Evolutionary conservation across 768 basidiomycete genomes (phyloP).

Genomic region (Boletus huronensis): DNA sequence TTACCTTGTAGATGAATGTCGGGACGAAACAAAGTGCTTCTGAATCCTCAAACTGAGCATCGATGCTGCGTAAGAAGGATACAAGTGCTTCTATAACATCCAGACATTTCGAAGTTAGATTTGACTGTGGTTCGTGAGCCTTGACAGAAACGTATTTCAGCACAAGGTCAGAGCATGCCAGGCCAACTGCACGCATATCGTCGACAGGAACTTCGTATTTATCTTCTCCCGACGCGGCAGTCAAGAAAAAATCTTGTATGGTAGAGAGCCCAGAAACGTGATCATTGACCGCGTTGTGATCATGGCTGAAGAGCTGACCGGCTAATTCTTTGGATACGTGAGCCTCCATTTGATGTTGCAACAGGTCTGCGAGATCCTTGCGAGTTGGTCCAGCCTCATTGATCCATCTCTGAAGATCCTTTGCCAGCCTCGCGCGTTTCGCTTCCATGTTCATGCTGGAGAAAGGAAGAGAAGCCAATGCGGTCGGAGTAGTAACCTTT

Average conservation of each 20-base stretch:
- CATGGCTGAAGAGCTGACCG: conserved; percentile 84
- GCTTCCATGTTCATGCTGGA: conserved; percentile 34
- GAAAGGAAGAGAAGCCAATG: conserved; percentile 35
- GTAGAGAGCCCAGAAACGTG: conserved; percentile 72
- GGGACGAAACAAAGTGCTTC: conserved; percentile 90
- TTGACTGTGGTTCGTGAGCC: conserved; percentile 87
- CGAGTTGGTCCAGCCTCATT: conserved; percentile 81
- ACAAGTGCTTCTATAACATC: conserved; percentile 82
- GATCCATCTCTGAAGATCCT: conserved; percentile 79
- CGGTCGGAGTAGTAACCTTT: conserved; percentile 34
- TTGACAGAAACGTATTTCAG: conserved; percentile 93
- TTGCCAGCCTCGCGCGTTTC: conserved; percentile 63
- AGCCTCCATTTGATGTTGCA: conserved; percentile 91
- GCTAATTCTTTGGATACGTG: conserved; percentile 74
- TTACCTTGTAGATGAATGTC: conserved; percentile 84
- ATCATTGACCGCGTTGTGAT: conserved; percentile 94
- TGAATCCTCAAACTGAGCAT: conserved; percentile 77
- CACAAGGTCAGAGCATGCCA: conserved; percentile 87
- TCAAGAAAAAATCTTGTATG: conserved; percentile 73
- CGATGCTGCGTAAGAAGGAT: conserved; percentile 64
- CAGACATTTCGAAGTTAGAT: conserved; percentile 80
- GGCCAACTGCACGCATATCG: conserved; percentile 57
- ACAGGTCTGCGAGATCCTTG: conserved; percentile 80
- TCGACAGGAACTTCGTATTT: conserved; percentile 42
- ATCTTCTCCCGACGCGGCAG: conserved; percentile 54